Conservation (phyloP, 2,329 filamentous ascomycete species). For the Pseudogymnoascus sp. region DNA sequence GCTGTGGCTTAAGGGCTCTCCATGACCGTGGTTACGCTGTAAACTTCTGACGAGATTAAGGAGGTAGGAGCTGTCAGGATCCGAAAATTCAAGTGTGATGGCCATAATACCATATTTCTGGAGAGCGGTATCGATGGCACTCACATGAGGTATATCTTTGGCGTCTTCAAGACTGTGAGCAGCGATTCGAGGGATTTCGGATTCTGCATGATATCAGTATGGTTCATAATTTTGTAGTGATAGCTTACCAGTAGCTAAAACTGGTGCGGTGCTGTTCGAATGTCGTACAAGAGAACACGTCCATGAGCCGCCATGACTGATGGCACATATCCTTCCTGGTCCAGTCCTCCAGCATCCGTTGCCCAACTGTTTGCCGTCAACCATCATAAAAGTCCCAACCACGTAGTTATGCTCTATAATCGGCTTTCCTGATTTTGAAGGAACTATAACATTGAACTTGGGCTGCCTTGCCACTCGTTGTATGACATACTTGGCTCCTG, state of each 20-base stretch:
- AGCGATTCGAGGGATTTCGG: slow-evolving; percentile 3
- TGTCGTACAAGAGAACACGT: slow-evolving; percentile 11
- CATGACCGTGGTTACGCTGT: slow-evolving; percentile 16
- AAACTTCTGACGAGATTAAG: slow-evolving; percentile 18
- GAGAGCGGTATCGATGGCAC: slow-evolving; percentile 15
- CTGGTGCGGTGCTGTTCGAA: not conserved
- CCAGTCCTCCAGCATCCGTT: slow-evolving; percentile 25
- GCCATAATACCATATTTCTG: slow-evolving; percentile 19
- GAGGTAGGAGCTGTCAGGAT: slow-evolving; percentile 20
- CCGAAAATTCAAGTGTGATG: slow-evolving; percentile 18
- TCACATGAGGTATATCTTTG: slow-evolving; percentile 11
- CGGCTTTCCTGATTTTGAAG: slow-evolving; percentile 11
- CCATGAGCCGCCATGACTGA: slow-evolving; percentile 18
- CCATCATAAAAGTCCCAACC: slow-evolving; percentile 25
- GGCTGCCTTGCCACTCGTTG: slow-evolving; percentile 17
- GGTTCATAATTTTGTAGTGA: not conserved
- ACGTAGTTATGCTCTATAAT: slow-evolving; percentile 15
- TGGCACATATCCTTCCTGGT: slow-evolving; percentile 19
- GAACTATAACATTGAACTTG: slow-evolving; percentile 20
- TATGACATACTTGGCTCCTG: slow-evolving; percentile 18
- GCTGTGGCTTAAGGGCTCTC: slow-evolving; percentile 22
- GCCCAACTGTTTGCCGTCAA: slow-evolving; percentile 23
- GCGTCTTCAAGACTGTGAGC: not conserved
- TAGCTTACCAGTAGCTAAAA: not conserved
- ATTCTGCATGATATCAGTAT: not conserved